Evolutionary conservation across 2,329 filamentous ascomycete species (phyloP).

Genomic region (Leptographium galeiforme): DNA sequence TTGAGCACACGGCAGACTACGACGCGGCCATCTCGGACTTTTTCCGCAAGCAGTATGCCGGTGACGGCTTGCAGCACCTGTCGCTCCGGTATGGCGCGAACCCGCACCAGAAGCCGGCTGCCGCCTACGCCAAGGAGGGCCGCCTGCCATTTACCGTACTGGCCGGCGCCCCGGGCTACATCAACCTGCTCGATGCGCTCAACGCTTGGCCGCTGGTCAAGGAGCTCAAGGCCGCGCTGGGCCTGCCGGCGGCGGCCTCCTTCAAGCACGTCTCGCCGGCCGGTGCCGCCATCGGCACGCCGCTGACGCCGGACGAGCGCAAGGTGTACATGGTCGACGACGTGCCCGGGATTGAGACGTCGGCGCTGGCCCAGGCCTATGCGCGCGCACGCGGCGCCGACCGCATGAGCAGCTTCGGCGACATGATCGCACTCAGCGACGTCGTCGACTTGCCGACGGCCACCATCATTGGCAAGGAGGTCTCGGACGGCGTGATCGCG

Average conservation of each 20-base stretch:
- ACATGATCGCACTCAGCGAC: constrained; percentile 87
- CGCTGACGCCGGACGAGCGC: constrained; percentile 73
- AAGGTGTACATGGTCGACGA: constrained; percentile 99
- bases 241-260: constrained; percentile 80
- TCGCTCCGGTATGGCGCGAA: constrained; percentile 90
- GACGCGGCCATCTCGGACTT: constrained; percentile 89
- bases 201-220: constrained; percentile 97
- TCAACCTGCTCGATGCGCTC: constrained; percentile 90
- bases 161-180: constrained; percentile 80
- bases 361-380: constrained; percentile 82
- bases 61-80: constrained; percentile 68
- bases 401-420: constrained; percentile 97
- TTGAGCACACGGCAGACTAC: constrained; percentile 96
- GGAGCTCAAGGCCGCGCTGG: constrained; percentile 81
- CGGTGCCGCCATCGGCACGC: constrained; percentile 84
- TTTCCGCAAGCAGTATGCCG: constrained; percentile 94
- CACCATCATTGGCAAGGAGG: constrained; percentile 95
- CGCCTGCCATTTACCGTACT: constrained; percentile 91
- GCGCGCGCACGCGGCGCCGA: constrained; percentile 90
- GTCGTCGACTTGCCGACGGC: constrained; percentile 84
- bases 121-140: constrained; percentile 61
- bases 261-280: constrained; percentile 99
- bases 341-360: constrained; percentile 76
- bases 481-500: constrained; percentile 92
- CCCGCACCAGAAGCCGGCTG: constrained; percentile 94